Base-by-base conservation (phyloP, 441 rosid genomes). In the Caryocar brasiliense region DNA sequence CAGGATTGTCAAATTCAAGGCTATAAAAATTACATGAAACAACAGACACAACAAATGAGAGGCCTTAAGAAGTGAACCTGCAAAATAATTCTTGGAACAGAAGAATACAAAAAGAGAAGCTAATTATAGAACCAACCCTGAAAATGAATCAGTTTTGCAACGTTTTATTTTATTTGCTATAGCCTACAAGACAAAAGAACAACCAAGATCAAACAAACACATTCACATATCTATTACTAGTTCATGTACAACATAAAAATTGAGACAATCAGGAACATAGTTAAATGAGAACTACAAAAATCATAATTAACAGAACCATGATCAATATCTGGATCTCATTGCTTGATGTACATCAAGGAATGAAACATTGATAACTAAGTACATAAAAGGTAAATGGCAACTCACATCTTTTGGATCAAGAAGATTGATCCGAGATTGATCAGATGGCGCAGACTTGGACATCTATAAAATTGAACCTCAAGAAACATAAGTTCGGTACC, bases 361-460 rank as follows among this genome's bases (percentile, higher is more conserved):
- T 1, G 3, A 20, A 33, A 18, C 3, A 9, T 13, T 22, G 32
- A 30, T 7, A 38, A 11, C 15, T 10, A 32, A 45, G 42, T 24
- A 24, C 19, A 44, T 37, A 44, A 26, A 64, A 39, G 34, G 40
- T 3, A 63, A 50, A 48, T 54, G 44, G 12, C 58, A 34, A 64
- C 98, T 81, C 68, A 84, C 96, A 69, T 86, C 93, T 74, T 84
- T 86, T 36, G 95, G 58, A 76, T 91, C 98, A 30, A 91, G 96
- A 57, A 91, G 95, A 76, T 91, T 86, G 77, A 89, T 86, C 56
- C 95, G 74, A 33, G 97, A 85, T 75, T 73, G 95, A 63, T 91
- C 96, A 42, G 95, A 85, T 56, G 88, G 80, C 54, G 90, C 86
- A 64, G 98, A 90, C 73, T 90, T 91, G 27, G 96, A 91, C 98